phyloP scores from a whole-genome alignment of 2,329 filamentous ascomycete species.

The Ophiostoma sp. region DNA sequence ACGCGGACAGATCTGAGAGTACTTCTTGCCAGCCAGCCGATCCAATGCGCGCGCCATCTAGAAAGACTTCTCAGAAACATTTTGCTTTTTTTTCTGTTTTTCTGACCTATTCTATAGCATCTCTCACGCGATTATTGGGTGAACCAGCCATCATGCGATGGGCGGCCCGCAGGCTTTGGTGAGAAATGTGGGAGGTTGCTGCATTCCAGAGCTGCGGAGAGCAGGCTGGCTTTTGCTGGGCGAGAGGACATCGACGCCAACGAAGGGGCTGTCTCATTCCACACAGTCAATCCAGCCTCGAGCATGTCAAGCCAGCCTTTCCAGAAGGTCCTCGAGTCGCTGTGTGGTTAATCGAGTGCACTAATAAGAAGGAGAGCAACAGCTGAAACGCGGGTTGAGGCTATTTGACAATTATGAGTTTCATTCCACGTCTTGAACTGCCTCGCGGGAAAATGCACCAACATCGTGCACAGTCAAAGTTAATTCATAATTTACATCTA shows the following conservation, averaged over 20 bases:
- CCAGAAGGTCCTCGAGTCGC: neutral
- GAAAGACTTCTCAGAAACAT: neutral
- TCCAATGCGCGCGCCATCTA: conserved; percentile 1
- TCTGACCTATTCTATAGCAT: neutral
- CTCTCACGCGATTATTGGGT: neutral
- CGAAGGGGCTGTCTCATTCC: conserved; percentile 11
- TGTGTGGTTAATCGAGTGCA: neutral
- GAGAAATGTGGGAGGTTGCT: conserved; percentile 11
- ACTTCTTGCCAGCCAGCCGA: conserved; percentile 8
- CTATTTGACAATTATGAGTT: neutral
- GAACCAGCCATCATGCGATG: neutral
- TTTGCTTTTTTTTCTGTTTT: neutral
- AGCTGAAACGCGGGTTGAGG: conserved; percentile 16
- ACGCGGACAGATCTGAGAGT: neutral
- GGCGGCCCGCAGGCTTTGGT: neutral
- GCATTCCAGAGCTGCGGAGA: conserved; percentile 8
- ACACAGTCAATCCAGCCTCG: neutral
- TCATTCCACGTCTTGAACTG: conserved; percentile 17
- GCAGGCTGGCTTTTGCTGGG: neutral
- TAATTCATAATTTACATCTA: neutral
- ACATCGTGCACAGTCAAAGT: neutral
- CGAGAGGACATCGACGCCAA: neutral
- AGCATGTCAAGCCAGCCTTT: neutral
- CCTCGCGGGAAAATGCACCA: conserved; percentile 2
- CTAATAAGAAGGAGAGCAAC: neutral